phyloP scores from a whole-genome alignment of 495 filamentous ascomycete genomes.

The Hypoxylon subgilvum region DNA sequence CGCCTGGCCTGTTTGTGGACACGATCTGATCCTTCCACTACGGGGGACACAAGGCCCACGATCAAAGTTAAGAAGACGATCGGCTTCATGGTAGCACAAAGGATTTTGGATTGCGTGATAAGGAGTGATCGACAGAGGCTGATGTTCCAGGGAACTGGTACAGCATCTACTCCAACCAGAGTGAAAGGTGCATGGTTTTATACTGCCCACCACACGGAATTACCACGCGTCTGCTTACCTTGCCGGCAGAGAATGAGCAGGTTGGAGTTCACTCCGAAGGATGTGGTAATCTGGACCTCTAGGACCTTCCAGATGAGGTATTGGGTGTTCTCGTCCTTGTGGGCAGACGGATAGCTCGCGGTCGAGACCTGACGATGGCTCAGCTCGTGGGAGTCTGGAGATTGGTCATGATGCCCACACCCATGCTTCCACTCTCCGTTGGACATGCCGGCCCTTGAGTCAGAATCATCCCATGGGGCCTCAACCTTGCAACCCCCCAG shows the following conservation, averaged over 20 bases:
- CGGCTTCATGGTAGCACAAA: constrained; percentile 45
- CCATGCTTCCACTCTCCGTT: constrained; percentile 9
- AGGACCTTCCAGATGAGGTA: constrained; percentile 38
- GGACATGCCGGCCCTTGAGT: constrained; percentile 26
- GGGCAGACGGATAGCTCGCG: constrained; percentile 26
- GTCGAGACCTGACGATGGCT: constrained; percentile 26
- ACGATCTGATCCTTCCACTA: constrained; percentile 14
- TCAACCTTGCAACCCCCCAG: constrained; percentile 23
- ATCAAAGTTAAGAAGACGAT: constrained; percentile 38
- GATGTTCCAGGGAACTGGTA: constrained; percentile 23
- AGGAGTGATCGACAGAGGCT: constrained; percentile 25
- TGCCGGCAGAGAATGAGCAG: constrained; percentile 14
- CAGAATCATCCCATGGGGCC: constrained; percentile 18
- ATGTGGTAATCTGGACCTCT: constrained; percentile 18
- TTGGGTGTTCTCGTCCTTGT: constrained; percentile 25
- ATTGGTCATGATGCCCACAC: constrained; percentile 12
- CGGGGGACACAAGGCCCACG: constrained; percentile 39
- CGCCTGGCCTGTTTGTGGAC: constrained; percentile 25
- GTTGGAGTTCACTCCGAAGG: constrained; percentile 12
- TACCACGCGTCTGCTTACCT: constrained; percentile 6
- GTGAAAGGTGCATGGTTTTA: constrained; percentile 24
- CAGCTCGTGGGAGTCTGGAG: constrained; percentile 30
- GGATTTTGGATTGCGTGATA: constrained; percentile 24
- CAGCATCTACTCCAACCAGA: constrained; percentile 12
- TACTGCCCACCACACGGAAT: constrained; percentile 12